Evolutionary conservation across 106 monocot species (phyloP), one percentile per base, ranked within the genome.

Genomic region (Phalaenopsis equestris): DNA sequence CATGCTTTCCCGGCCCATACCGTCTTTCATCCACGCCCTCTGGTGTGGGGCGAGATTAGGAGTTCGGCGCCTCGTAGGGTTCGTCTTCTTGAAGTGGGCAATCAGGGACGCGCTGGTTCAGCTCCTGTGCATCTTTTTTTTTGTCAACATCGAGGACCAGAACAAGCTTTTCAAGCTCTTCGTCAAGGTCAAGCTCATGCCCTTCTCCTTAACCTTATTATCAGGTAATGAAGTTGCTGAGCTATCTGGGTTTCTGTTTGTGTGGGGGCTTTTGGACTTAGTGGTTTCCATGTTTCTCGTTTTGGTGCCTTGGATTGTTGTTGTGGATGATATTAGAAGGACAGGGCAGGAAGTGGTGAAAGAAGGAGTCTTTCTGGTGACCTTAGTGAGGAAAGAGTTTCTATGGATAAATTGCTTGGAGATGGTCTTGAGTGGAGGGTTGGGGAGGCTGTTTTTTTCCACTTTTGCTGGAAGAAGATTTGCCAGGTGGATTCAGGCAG

Each of bases 1-100:
- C 37, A n/a, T 76, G 6, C 67, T 82, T 30, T 82, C 89, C 0
- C 78, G 79, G 6, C 80, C 70, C 49, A 85, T 46, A 36, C 41
- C 75, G 57, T 42, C 82, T 24, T 10, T 79, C 2, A 3, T 41
- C 5, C 19, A 77, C 36, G 83, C 80, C n/a, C 21, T 91, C 23
- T 46, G 70, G 42, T 58, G 45, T 30, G 93, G 91, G 2, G 76
- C 78, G 42, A 58, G 68, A n/a, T 52, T 87, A 17, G 89, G 89
- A 17, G 72, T 81, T 65, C 88, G 67, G 37, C 85, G 87, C 11
- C 86, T 89, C 42, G 75, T 79, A 6, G 85, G 67, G n/a, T 84
- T 91, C 73, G 82, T 84, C 6, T 93, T 91, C 89, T 79, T 93
- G 41, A 77, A 82, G 21, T 93, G 91, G 93, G 85, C 89, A 0